Evolutionary conservation across 2,329 filamentous ascomycete species (phyloP).

Genomic region (Colletotrichum sp.): DNA sequence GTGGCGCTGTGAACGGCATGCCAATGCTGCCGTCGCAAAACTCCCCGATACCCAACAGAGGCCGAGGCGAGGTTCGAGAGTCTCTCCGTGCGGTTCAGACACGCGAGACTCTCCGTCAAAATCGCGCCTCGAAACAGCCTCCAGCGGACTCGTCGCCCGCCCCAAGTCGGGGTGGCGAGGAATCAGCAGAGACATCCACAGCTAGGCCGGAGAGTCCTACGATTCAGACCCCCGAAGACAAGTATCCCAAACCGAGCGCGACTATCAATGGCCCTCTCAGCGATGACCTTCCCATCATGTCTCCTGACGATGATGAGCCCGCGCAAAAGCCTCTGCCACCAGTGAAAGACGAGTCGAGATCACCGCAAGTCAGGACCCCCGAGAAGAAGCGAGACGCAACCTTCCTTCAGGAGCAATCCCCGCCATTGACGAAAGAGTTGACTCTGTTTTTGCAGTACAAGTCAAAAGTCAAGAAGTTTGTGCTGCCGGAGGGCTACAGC

Average conservation of each 20-base stretch:
- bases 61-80: constrained; percentile 78
- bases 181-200: constrained; percentile 36
- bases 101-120: constrained; percentile 54
- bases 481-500: constrained; percentile 81
- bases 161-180: constrained; percentile 68
- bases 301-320: constrained; percentile 25
- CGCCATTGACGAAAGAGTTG: constrained; percentile 77
- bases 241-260: constrained; percentile 57
- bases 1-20: constrained; percentile 78
- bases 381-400: constrained; percentile 50
- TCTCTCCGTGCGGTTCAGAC: constrained; percentile 74
- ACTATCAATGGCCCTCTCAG: constrained; percentile 63
- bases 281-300: constrained; percentile 47
- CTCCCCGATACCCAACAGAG: constrained; percentile 83
- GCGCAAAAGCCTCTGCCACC: constrained; percentile 28
- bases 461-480: constrained; percentile 95
- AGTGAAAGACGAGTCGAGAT: constrained; percentile 21
- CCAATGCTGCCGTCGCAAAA: constrained; percentile 86
- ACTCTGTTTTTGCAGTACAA: constrained; percentile 97
- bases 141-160: constrained; percentile 63
- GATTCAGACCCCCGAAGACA: constrained; percentile 69
- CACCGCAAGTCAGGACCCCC: constrained; percentile 38
- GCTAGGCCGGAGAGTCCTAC: constrained; percentile 44
- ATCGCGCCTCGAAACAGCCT: constrained; percentile 46
- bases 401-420: constrained; percentile 68